phyloP scores from a whole-genome alignment of 129 eudicot species.

The Centaurea solstitialis region DNA sequence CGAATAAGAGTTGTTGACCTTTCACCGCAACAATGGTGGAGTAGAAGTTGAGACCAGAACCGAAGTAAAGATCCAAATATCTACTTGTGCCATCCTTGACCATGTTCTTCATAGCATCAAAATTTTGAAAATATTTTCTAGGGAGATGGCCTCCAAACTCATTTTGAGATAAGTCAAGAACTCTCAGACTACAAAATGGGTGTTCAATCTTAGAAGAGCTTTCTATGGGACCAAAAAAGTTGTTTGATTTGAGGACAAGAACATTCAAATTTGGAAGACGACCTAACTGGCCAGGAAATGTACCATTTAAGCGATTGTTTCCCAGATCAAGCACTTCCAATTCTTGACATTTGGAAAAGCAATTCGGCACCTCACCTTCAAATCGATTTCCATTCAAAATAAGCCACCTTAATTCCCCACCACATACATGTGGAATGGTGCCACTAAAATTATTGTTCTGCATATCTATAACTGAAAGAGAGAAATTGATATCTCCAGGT shows the following conservation, averaged over 20 bases:
- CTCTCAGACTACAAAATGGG: constrained; percentile 24
- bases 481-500: too few relatives aligned
- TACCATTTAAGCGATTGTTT: constrained; percentile 30
- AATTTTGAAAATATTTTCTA: constrained; percentile 1
- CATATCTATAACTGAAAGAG: constrained; percentile 10
- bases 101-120: constrained; percentile 23
- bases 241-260: constrained; percentile 37
- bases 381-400: constrained; percentile 24
- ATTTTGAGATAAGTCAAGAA: constrained; percentile 47
- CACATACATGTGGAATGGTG: not conserved
- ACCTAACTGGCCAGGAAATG: constrained; percentile 45
- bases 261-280: constrained; percentile 31
- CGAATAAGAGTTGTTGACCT: not conserved
- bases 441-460: not conserved
- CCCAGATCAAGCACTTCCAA: constrained; percentile 40
- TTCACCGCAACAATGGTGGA: constrained; percentile 1
- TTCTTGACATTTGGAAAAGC: not conserved
- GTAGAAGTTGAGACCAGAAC: not conserved
- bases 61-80: not conserved
- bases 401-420: not conserved
- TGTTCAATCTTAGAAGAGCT: not conserved
- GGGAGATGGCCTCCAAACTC: constrained; percentile 37
- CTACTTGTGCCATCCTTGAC: not conserved
- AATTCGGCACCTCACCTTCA: constrained; percentile 15
- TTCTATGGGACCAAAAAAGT: constrained; percentile 29